A percentile compares a stretch with the other conserved stretches of the same genome.
phyloP scores from a whole-genome alignment of 352 stramenopile species.

The Thraustochytrium striatum region DNA sequence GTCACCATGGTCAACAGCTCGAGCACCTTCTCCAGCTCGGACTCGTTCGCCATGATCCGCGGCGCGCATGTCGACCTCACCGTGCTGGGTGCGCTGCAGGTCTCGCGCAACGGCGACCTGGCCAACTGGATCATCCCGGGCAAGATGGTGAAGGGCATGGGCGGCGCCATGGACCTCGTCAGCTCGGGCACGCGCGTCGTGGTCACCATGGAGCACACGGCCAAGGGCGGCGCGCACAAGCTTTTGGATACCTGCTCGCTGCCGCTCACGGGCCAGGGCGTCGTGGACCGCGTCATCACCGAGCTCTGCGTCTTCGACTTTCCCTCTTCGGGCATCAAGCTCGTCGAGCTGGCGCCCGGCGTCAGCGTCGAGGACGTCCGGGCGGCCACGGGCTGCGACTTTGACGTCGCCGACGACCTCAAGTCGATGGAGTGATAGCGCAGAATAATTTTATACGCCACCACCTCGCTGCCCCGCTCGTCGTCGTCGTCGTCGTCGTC shows the following conservation, averaged over 20 bases:
- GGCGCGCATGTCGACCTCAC: slow-evolving; percentile 90
- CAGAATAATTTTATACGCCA: no score
- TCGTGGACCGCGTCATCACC: slow-evolving; percentile 88
- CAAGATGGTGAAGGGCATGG: slow-evolving; percentile 96
- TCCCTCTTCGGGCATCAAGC: slow-evolving; percentile 64
- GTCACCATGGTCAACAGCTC: slow-evolving; percentile 86
- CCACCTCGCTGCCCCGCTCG: no score
- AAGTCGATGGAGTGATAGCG: slow-evolving; percentile 21
- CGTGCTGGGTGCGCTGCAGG: slow-evolving; percentile 89
- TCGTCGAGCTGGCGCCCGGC: slow-evolving; percentile 78
- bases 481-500: no score
- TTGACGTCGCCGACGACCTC: slow-evolving; percentile 59
- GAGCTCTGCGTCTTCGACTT: slow-evolving; percentile 76
- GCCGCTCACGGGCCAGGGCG: slow-evolving; percentile 85
- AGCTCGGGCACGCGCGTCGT: slow-evolving; percentile 83
- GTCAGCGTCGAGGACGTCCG: slow-evolving; percentile 73
- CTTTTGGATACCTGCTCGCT: slow-evolving; percentile 87
- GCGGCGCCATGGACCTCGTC: slow-evolving; percentile 94
- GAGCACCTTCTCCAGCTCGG: slow-evolving; percentile 84
- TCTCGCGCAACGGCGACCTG: slow-evolving; percentile 84
- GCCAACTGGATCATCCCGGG: slow-evolving; percentile 93
- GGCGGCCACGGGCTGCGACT: slow-evolving; percentile 70
- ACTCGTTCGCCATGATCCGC: slow-evolving; percentile 94
- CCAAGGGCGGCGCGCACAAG: slow-evolving; percentile 86
- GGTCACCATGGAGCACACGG: slow-evolving; percentile 94